These are phyloP conservation scores for Petunia axillaris DNA, from an alignment of 257 asterid genomes.

Conservation along the genomic window DNA sequence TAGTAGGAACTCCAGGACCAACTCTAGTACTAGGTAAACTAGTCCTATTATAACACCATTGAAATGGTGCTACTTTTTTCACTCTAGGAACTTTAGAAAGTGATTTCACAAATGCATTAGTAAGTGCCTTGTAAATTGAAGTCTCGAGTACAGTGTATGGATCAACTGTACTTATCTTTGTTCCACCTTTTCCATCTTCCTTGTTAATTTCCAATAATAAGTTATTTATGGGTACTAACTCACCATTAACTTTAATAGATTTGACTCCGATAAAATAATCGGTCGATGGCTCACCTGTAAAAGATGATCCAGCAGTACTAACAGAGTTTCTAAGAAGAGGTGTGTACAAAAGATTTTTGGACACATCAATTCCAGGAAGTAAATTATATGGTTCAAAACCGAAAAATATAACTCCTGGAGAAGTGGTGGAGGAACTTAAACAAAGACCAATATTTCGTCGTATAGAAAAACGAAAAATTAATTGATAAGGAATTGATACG, in stretches of 20 bases:
- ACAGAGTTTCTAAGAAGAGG: constrained; percentile 38
- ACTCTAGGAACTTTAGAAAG: constrained; percentile 42
- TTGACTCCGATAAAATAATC: constrained; percentile 53
- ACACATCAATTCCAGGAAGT: constrained; percentile 21
- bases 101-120: constrained; percentile 34
- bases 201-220: constrained; percentile 29
- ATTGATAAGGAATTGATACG: too few species aligned
- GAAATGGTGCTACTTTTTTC: constrained; percentile 37
- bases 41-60: constrained; percentile 37
- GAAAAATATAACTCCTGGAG: too few species aligned
- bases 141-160: constrained; percentile 48
- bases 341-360: constrained; percentile 39
- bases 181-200: constrained; percentile 46
- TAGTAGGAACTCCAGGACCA: constrained; percentile 49
- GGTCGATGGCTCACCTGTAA: constrained; percentile 39
- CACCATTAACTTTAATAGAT: constrained; percentile 38
- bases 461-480: too few species aligned
- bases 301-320: constrained; percentile 28
- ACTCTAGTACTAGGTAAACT: constrained; percentile 47
- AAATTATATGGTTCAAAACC: constrained; percentile 24
- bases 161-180: constrained; percentile 54
- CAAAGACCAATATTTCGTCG: too few species aligned
- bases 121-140: constrained; percentile 42
- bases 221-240: constrained; percentile 32
- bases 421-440: too few species aligned